These are phyloP conservation scores for Phoenix dactylifera DNA, from an alignment of 176 grass and related monocot species.

Conservation along the genomic window DNA sequence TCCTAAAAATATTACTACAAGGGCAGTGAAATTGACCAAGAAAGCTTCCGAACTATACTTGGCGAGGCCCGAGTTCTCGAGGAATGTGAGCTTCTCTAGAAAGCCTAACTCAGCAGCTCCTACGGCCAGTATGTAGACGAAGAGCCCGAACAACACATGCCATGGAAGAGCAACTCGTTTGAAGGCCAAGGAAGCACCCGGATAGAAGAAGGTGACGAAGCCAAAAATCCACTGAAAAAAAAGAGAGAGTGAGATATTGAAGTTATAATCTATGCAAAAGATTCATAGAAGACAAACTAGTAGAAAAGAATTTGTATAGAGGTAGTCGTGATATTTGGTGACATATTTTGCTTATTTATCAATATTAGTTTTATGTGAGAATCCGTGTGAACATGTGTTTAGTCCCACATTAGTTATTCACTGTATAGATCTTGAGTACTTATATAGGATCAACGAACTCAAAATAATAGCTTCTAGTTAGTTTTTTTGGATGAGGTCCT, in stretches of 20 bases:
- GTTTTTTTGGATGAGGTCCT: too few species aligned
- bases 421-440: too few species aligned
- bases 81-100: conserved; percentile 86
- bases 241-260: background rate
- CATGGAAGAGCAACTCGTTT: conserved; percentile 35
- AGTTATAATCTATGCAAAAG: too few species aligned
- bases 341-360: too few species aligned
- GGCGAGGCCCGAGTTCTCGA: conserved; percentile 17
- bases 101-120: conserved; percentile 52
- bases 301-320: too few species aligned
- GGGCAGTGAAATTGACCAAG: conserved; percentile 62
- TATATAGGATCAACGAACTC: too few species aligned
- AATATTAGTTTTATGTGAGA: too few species aligned
- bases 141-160: conserved; percentile 50
- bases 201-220: conserved; percentile 68
- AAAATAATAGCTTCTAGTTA: too few species aligned
- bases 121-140: conserved; percentile 51
- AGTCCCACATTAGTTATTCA: too few species aligned
- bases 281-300: too few species aligned
- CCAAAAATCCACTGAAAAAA: conserved; percentile 49
- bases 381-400: too few species aligned
- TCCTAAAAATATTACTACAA: conserved; percentile 58
- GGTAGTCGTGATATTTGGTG: too few species aligned
- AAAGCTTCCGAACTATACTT: conserved; percentile 51
- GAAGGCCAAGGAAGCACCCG: conserved; percentile 17